Base-by-base conservation (phyloP, 768 basidiomycete genomes). In the Xerocomellus chrysenteron region DNA sequence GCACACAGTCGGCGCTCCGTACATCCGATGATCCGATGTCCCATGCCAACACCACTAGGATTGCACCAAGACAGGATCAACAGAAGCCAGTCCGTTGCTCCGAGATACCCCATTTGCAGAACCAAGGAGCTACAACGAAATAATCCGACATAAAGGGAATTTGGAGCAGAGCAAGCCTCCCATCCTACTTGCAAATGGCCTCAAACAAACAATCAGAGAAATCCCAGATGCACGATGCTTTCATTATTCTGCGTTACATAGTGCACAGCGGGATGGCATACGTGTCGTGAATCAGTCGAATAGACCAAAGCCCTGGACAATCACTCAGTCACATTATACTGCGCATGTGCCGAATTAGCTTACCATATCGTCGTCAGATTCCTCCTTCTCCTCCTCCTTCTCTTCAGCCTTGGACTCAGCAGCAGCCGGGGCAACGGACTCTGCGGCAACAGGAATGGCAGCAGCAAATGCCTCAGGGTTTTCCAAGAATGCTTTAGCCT, bases 381-480 rank as follows among this genome's bases (percentile, higher is more conserved):
- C 88, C 67, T 92, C 89, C 71, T 92, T 84, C 76, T 92, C 85
- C 67, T 92, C 88, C 61, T 84, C 86, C 76, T 87, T 85, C 76
- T 91, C 82, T 74, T 89, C 82, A 50, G 76, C 84, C 54, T 77
- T 82, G 28, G 80, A 79, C 13, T 80, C 84, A 47, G 82, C 82
- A 47, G 82, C 82, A 48, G 82, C 80, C 41, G 84, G 77, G 30
- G 76, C 74, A 40, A 74, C 73, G 37, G 76, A 79, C 26, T 75
- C 79, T 24, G 79, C 80, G 37, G 81, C 83, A 52, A 79, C 80
- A 49, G 91, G 80, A 51, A 87, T 88, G 37, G 89, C 90, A 57
- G 76, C 88, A 53, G 90, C 94, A 67, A 96, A 99, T n/a, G 95
- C 96, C 52, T 97, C 94, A 48, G 97, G 96, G 83, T 98, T 97